A percentile compares a stretch with the other conserved stretches of the same genome.
These are phyloP conservation scores for Saccharata proteae DNA, from an alignment of 2,329 filamentous ascomycete genomes.

Conservation along the genomic window DNA sequence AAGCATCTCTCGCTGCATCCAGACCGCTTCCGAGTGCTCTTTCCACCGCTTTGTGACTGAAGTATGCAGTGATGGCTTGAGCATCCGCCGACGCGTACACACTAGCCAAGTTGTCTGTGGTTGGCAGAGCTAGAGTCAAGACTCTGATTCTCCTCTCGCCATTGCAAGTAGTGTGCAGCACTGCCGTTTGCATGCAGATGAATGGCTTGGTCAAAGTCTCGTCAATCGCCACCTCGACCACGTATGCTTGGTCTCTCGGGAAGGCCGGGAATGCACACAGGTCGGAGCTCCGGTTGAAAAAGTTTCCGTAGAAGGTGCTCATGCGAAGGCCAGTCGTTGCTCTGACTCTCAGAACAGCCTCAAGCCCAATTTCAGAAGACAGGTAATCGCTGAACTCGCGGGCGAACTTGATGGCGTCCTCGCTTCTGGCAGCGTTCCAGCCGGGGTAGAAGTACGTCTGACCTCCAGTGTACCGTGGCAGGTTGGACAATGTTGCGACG, in stretches of 20 bases:
- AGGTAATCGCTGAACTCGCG: conserved; percentile 93
- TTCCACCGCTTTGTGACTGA: conserved; percentile 96
- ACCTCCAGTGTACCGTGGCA: conserved; percentile 90
- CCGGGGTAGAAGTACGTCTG: conserved; percentile 98
- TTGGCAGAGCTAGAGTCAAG: conserved; percentile 83
- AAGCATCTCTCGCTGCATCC: conserved; percentile 78
- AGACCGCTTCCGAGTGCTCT: conserved; percentile 72
- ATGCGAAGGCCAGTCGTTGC: conserved; percentile 91
- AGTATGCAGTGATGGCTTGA: conserved; percentile 84
- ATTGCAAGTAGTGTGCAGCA: conserved; percentile 95
- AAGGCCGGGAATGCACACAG: conserved; percentile 97
- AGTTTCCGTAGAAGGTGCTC: conserved; percentile 98
- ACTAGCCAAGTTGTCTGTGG: conserved; percentile 79
- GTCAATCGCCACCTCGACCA: conserved; percentile 96
- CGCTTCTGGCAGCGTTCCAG: conserved; percentile 86
- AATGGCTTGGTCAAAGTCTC: conserved; percentile 86
- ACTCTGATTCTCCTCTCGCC: conserved; percentile 92
- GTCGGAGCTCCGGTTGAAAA: conserved; percentile 97
- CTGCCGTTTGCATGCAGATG: conserved; percentile 85
- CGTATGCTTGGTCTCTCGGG: conserved; percentile 92
- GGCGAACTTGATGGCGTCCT: conserved; percentile 96
- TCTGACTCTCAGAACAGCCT: conserved; percentile 89
- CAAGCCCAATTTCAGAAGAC: conserved; percentile 90
- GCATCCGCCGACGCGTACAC: conserved; percentile 93
- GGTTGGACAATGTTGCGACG: conserved; percentile 87